Base-by-base conservation (phyloP, 2,329 filamentous ascomycete genomes). In the Ascosphaera apis region DNA sequence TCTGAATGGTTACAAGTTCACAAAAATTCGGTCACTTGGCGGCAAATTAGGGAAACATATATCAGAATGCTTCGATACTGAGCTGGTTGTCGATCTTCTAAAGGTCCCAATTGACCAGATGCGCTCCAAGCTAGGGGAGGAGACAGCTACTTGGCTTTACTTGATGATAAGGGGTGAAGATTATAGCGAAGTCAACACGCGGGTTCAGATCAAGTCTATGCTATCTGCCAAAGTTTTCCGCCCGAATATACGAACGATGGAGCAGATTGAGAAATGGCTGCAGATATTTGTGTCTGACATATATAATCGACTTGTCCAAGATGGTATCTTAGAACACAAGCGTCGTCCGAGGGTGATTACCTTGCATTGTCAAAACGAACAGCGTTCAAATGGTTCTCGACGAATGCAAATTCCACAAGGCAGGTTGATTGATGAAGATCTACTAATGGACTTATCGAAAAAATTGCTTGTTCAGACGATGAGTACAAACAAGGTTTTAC, bases 151-250 rank as follows among this genome's bases (percentile, higher is more conserved):
- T 3, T 93, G 84, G 83, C 62, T 95, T 8, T 76, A 91, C 55
- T 72, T 76, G 37, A 77, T 76, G 8, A 76, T 95, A 36, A 72
- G 88, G 8, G 88, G 88, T 1, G 71, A 84, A 41, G 88, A 98
- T 52, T 61, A 63, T 35, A 88, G 77, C 46, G 84, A 93, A 53
- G 82, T 98, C 44, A 93, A 82, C 48, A 69, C 82, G 18, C 67
- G 86, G 36, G 92, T 83, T 1, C 80, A 88, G 48, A 92, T 93
- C 60, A 93, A 95, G 53, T 88, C 79, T 12, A 95, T 98, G 84
- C 63, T 95, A 11, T 93, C 83, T 1, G 84, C 88, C 15, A 98
- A 98, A 52, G 91, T 83, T 0, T 98, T 98, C 48, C 67, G 80
- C 17, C 88, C 88, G 0, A 72, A 67, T 38, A 86, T 95, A 50